Evolutionary conservation across 306 rosid species (phyloP).

Genomic region (Gastrolobium bilobum): DNA sequence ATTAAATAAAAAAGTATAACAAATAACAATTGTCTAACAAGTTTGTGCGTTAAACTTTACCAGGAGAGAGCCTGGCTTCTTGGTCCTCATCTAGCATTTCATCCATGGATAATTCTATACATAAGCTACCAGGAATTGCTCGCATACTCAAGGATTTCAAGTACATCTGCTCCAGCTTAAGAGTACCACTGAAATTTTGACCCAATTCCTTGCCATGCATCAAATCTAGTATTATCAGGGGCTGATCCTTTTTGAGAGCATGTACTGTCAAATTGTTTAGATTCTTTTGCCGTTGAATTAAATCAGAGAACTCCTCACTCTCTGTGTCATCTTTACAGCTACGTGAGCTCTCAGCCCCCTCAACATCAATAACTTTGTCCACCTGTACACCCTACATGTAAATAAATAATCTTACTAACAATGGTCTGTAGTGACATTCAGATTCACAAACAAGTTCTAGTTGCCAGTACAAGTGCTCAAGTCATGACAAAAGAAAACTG

Average conservation of each 20-base stretch:
- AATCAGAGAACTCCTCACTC: slow-evolving; percentile 58
- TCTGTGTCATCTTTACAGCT: slow-evolving; percentile 51
- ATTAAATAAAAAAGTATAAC: no score
- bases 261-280: slow-evolving; percentile 67
- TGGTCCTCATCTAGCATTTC: slow-evolving; percentile 52
- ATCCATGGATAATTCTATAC: slow-evolving; percentile 60
- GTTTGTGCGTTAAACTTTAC: slow-evolving; percentile 30
- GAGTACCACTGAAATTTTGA: slow-evolving; percentile 61
- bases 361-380: slow-evolving; percentile 56
- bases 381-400: slow-evolving; percentile 67
- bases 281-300: slow-evolving; percentile 69
- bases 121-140: slow-evolving; percentile 55
- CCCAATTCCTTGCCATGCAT: slow-evolving; percentile 65
- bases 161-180: slow-evolving; percentile 69
- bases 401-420: slow-evolving; percentile 15
- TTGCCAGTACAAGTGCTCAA: slow-evolving; percentile 4
- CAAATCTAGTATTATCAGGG: slow-evolving; percentile 65
- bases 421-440: neutral
- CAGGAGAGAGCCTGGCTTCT: slow-evolving; percentile 51
- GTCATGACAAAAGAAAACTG: neutral
- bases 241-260: slow-evolving; percentile 74
- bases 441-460: neutral
- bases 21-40: no score
- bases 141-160: slow-evolving; percentile 70
- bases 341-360: slow-evolving; percentile 56